Conservation (phyloP, 2,329 filamentous ascomycete species). For the Chrysoporthe puriensis region DNA sequence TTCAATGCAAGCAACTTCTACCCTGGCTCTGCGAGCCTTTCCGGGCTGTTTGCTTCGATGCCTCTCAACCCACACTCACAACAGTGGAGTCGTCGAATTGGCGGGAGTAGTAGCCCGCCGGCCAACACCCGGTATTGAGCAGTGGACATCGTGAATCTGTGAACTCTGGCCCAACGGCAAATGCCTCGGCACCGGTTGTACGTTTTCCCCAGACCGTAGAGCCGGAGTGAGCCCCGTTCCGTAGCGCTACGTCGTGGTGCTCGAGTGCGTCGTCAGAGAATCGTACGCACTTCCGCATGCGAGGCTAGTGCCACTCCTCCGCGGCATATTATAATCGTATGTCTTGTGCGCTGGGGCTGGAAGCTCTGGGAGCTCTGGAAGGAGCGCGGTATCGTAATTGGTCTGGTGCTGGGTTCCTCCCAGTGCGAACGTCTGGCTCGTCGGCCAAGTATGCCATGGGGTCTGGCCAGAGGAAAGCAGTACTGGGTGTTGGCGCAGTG, state of each 20-base stretch:
- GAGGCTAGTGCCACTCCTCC: neutral
- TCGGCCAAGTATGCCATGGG: conserved; percentile 4
- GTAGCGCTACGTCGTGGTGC: neutral
- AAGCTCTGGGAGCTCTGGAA: neutral
- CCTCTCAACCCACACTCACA: too few species aligned
- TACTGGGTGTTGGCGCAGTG: neutral
- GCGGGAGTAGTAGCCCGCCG: neutral
- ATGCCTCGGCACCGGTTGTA: neutral
- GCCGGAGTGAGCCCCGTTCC: neutral
- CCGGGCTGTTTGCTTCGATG: neutral
- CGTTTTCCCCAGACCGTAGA: neutral
- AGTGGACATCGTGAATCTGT: neutral
- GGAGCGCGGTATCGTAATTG: neutral
- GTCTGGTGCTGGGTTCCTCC: neutral
- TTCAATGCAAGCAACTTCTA: neutral
- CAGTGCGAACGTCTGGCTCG: conserved; percentile 9
- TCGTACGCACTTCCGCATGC: neutral
- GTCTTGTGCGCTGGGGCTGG: neutral
- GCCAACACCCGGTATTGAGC: neutral
- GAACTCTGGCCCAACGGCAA: neutral
- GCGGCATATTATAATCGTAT: neutral
- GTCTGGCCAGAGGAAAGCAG: neutral
- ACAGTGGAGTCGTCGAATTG: neutral
- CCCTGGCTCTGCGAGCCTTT: neutral
- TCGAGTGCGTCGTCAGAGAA: neutral